Evolutionary conservation across 305 asterid genomes (phyloP).

Genomic region (Ajuga reptans): DNA sequence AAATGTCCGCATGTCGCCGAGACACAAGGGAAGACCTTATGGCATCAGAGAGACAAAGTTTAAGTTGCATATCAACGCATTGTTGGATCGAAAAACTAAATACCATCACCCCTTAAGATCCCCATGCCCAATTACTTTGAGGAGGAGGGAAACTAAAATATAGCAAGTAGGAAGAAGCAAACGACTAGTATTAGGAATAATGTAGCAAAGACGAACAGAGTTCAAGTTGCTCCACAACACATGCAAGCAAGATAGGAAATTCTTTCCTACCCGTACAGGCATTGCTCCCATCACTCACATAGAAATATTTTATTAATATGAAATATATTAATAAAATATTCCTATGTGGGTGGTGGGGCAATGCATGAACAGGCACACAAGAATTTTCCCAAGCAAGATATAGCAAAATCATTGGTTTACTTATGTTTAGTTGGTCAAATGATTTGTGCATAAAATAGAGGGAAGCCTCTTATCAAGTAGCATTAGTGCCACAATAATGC

Average conservation of each 20-base stretch:
- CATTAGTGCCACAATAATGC: not conserved
- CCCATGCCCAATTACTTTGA: not conserved
- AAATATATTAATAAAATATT: no score
- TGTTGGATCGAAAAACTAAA: constrained; percentile 1
- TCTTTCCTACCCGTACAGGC: no score
- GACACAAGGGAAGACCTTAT: constrained; percentile 65
- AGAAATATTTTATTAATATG: no score
- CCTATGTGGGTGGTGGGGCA: no score
- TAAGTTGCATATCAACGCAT: constrained; percentile 8
- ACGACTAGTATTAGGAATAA: not conserved
- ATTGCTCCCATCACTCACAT: no score
- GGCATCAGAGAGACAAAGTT: constrained; percentile 17
- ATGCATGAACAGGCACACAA: no score
- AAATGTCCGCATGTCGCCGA: constrained; percentile 73
- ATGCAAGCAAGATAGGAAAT: not conserved
- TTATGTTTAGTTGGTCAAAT: not conserved
- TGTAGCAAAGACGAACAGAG: not conserved
- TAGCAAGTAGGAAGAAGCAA: not conserved
- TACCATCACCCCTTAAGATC: not conserved
- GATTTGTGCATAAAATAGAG: not conserved
- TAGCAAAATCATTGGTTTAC: not conserved
- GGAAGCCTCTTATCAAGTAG: not conserved
- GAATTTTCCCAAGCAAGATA: not conserved
- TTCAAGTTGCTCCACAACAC: not conserved
- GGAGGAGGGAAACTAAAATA: not conserved